Evolutionary conservation across 257 asterid genomes (phyloP).

Genomic region (Apocynum venetum): DNA sequence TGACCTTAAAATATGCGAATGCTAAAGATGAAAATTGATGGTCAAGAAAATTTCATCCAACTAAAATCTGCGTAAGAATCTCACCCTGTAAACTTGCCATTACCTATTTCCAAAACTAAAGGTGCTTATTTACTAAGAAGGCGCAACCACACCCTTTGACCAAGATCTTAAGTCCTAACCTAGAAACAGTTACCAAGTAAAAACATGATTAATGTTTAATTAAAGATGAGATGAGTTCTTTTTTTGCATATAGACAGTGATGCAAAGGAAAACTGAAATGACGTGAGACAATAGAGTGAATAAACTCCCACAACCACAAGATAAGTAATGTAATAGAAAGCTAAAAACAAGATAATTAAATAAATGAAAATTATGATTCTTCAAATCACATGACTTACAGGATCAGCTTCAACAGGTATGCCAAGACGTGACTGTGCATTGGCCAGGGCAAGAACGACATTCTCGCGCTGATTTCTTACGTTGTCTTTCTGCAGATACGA

Average conservation of each 20-base stretch:
- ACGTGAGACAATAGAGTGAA: background rate
- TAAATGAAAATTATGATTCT: background rate
- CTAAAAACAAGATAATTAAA: background rate
- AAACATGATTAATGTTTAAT: background rate
- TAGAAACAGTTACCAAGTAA: background rate
- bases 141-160: background rate
- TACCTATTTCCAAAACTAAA: background rate
- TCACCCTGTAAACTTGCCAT: background rate
- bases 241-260: background rate
- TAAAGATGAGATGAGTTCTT: background rate
- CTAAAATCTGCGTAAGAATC: background rate
- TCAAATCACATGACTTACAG: constrained; percentile 24
- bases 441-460: constrained; percentile 76
- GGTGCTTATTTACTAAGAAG: background rate
- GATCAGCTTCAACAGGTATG: constrained; percentile 68
- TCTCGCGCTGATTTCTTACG: constrained; percentile 89
- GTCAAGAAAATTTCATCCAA: background rate
- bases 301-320: background rate
- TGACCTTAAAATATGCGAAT: background rate
- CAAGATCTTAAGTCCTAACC: background rate
- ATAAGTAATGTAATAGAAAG: background rate
- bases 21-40: background rate
- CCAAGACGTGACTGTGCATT: constrained; percentile 86
- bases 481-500: constrained; percentile 77
- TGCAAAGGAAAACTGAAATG: background rate